A percentile compares a stretch with the other conserved stretches of the same genome.
Evolutionary conservation across 768 basidiomycete species (phyloP).

Genomic region (Coprinopsis cinerea): DNA sequence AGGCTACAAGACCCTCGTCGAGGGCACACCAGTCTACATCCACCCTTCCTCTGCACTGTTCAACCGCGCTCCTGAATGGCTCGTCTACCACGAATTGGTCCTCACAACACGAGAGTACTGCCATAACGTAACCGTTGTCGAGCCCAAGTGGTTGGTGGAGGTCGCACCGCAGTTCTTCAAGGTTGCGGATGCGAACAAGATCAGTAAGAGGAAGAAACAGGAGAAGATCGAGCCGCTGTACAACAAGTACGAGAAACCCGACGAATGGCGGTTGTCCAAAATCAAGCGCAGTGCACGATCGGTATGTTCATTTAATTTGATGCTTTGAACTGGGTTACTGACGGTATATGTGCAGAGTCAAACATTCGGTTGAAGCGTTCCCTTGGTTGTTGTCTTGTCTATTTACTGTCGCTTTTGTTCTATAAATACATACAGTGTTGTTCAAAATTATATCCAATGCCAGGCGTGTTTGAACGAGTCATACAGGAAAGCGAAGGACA

Average conservation of each 20-base stretch:
- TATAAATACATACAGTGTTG: neutral
- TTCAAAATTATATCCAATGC: neutral
- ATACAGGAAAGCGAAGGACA: too few relatives aligned
- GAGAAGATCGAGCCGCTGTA: slow-evolving; percentile 96
- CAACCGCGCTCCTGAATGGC: slow-evolving; percentile 95
- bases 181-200: slow-evolving; percentile 95
- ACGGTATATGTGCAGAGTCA: slow-evolving; percentile 53
- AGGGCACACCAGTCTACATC: slow-evolving; percentile 98
- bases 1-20: slow-evolving; percentile 96
- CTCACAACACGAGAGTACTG: slow-evolving; percentile 95
- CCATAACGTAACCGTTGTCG: slow-evolving; percentile 89
- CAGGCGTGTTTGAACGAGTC: neutral
- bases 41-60: slow-evolving; percentile 96
- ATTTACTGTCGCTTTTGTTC: neutral
- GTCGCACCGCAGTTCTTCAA: slow-evolving; percentile 99
- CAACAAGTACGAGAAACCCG: slow-evolving; percentile 93
- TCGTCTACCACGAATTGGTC: slow-evolving; percentile 92
- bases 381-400: neutral
- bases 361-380: slow-evolving; percentile 67
- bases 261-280: slow-evolving; percentile 92
- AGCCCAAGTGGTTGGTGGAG: slow-evolving; percentile 98
- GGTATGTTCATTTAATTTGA: slow-evolving; percentile 28
- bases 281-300: slow-evolving; percentile 88
- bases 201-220: slow-evolving; percentile 91
- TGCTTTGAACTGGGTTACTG: slow-evolving; percentile 11